Evolutionary conservation across 2,329 filamentous ascomycete species (phyloP).

Genomic region (Cordyceps cateniannulata): DNA sequence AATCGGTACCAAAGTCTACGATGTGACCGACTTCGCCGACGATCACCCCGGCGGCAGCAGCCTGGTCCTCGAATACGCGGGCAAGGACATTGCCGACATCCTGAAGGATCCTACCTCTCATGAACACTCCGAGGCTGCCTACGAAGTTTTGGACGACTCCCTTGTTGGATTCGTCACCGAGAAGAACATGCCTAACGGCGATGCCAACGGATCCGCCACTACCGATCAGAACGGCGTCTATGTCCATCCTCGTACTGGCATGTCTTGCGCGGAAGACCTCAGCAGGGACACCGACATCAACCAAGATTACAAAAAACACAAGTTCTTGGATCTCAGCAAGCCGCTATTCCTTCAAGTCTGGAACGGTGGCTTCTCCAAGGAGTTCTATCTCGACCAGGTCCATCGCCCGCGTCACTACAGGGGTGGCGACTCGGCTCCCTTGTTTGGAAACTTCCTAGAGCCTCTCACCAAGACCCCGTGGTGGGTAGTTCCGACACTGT

Average conservation of each 20-base stretch:
- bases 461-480: conserved; percentile 92
- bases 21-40: conserved; percentile 85
- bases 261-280: conserved; percentile 84
- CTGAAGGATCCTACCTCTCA: conserved; percentile 80
- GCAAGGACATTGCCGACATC: conserved; percentile 77
- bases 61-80: conserved; percentile 81
- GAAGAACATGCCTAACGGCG: conserved; percentile 35
- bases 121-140: conserved; percentile 83
- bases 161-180: conserved; percentile 73
- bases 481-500: conserved; percentile 80
- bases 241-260: conserved; percentile 66
- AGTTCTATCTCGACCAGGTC: conserved; percentile 96
- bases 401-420: conserved; percentile 94
- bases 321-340: conserved; percentile 83
- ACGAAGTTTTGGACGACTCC: conserved; percentile 86
- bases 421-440: conserved; percentile 81
- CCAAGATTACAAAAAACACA: conserved; percentile 79
- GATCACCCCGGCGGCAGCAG: conserved; percentile 88
- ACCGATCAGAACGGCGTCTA: conserved; percentile 23
- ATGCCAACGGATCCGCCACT: conserved; percentile 22
- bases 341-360: conserved; percentile 86
- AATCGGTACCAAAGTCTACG: conserved; percentile 83
- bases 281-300: conserved; percentile 73
- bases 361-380: conserved; percentile 79
- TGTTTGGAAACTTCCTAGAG: conserved; percentile 98